Evolutionary conservation across 2,329 filamentous ascomycete genomes (phyloP).

Genomic region (Cordyceps javanica): DNA sequence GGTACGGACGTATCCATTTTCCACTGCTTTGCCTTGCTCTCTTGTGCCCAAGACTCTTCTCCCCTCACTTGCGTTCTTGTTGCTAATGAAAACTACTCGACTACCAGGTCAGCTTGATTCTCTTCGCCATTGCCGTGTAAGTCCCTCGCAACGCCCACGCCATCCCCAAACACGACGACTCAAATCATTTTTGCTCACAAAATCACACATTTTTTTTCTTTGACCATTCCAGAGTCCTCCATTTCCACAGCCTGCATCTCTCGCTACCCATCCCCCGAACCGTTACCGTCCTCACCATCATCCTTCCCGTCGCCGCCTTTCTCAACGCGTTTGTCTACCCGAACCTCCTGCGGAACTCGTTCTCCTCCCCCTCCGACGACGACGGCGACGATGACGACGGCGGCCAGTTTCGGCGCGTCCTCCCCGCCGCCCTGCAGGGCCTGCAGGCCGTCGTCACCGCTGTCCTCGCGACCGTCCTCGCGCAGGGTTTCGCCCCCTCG

Average conservation of each 20-base stretch:
- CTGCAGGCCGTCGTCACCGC: slow-evolving; percentile 37
- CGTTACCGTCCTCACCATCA: slow-evolving; percentile 30
- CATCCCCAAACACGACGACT: neutral
- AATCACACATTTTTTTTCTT: neutral
- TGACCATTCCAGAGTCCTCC: slow-evolving; percentile 33
- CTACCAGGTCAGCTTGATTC: slow-evolving; percentile 7
- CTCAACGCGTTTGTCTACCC: slow-evolving; percentile 32
- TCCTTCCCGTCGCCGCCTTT: slow-evolving; percentile 35
- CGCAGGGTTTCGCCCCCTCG: slow-evolving; percentile 30
- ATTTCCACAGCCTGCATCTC: slow-evolving; percentile 31
- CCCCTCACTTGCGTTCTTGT: neutral
- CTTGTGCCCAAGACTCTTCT: no score
- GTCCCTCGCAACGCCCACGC: neutral
- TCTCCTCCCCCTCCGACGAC: slow-evolving; percentile 2
- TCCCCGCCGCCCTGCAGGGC: slow-evolving; percentile 32
- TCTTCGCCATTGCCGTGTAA: slow-evolving; percentile 13
- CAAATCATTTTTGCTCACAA: neutral
- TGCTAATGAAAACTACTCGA: neutral
- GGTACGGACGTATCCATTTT: neutral
- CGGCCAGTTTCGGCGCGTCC: slow-evolving; percentile 19
- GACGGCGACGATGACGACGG: neutral
- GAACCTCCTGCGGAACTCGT: slow-evolving; percentile 22
- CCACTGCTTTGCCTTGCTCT: no score
- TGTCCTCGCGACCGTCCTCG: slow-evolving; percentile 39
- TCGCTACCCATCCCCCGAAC: slow-evolving; percentile 33